Evolutionary conservation across 306 rosid genomes (phyloP), one percentile per base, ranked within the genome.

Genomic region (Cotoneaster glaucophyllus): DNA sequence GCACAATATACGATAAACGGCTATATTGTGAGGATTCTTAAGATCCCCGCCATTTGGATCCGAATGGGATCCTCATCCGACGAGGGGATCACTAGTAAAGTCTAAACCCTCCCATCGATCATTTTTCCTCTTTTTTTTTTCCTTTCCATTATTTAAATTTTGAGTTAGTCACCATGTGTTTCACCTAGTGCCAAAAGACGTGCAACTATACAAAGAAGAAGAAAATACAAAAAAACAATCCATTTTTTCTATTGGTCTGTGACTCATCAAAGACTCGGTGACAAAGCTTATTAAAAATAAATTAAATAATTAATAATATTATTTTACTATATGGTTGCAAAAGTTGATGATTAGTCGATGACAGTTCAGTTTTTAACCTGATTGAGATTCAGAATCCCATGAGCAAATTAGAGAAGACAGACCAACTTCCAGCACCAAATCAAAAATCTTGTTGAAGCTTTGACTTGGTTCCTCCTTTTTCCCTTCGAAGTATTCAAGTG

Each of bases 181-280:
- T 81, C 87, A 69, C 78, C 72, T 77, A 67, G 70, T 64, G 79
- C 86, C 86, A 83, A 80, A 75, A 77, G 90, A 85, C 80, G 64
- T 57, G 74, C 86, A 80, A 76, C 64, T 66, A 56, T 74, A 45
- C 8, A 44, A 19, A 26, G 34, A 69, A 59, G 62, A 76, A 73
- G 64, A 62, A 61, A 48, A 76, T n/a, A n/a, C n/a, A 31, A 6
- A 15, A 50, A n/a, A 53, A 58, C 62, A 9, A 74, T 76, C 74
- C 77, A 59, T 67, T 74, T 32, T 66, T 75, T 73, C 79, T 76
- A 80, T 82, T 85, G 90, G 81, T 67, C 59, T 29, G 50, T 88
- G 93, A 88, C 82, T 86, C 90, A 85, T 75, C 88, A 56, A 76
- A 75, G 78, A 53, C 76, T 74, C 21, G 74, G 17, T 12, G 70